These are phyloP conservation scores for Pezicula rhizophila DNA, from an alignment of 2,329 filamentous ascomycete species.

Conservation along the genomic window DNA sequence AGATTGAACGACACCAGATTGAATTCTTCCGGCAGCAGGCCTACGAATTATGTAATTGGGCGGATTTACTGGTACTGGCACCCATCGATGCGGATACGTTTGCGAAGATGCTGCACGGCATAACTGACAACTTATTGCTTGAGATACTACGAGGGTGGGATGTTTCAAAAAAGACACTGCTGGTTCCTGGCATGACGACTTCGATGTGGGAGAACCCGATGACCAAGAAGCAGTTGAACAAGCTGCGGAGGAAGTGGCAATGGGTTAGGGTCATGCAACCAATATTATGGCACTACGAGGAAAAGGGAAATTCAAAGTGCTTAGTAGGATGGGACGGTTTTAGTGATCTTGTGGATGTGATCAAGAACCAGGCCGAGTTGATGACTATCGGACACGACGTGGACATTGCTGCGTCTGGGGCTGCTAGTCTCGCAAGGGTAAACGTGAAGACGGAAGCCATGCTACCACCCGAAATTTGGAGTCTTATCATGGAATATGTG, in stretches of 20 bases:
- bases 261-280: constrained; percentile 81
- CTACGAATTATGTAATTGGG: constrained; percentile 75
- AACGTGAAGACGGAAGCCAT: constrained; percentile 33
- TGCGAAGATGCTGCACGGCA: constrained; percentile 80
- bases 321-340: constrained; percentile 58
- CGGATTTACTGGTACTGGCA: constrained; percentile 76
- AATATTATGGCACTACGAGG: constrained; percentile 74
- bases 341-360: constrained; percentile 65
- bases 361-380: constrained; percentile 72
- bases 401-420: constrained; percentile 29
- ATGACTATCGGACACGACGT: constrained; percentile 69
- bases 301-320: constrained; percentile 43
- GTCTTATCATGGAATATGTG: constrained; percentile 75
- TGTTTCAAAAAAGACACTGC: constrained; percentile 73
- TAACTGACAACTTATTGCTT: constrained; percentile 74
- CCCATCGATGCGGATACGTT: constrained; percentile 81
- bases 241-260: constrained; percentile 76
- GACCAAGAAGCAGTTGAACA: constrained; percentile 80
- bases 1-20: constrained; percentile 26
- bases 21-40: constrained; percentile 48
- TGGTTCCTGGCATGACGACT: constrained; percentile 84
- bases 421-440: constrained; percentile 36
- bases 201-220: constrained; percentile 88
- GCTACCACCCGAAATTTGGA: constrained; percentile 84
- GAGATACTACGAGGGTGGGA: constrained; percentile 84